A percentile compares a stretch with the other conserved stretches of the same genome.
Evolutionary conservation across 2,329 filamentous ascomycete genomes (phyloP).

Genomic region (Fusarium fracticaudum): DNA sequence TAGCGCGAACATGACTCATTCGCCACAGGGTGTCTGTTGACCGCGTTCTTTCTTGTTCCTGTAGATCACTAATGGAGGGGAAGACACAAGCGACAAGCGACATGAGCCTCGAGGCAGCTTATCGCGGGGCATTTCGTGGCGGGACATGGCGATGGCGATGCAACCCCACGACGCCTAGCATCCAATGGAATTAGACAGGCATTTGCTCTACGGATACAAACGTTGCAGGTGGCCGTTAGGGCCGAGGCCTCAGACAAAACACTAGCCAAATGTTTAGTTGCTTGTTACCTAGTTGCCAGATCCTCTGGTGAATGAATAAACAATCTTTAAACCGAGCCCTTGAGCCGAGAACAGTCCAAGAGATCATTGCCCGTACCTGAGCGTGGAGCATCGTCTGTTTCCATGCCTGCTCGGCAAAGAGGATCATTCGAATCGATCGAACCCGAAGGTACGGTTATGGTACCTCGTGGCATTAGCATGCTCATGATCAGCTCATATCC

Average conservation of each 20-base stretch:
- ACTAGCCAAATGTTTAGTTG: background rate
- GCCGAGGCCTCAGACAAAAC: constrained; percentile 6
- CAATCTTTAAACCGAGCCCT: constrained; percentile 1
- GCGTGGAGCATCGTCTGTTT: background rate
- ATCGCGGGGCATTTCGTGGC: constrained; percentile 31
- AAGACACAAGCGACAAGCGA: background rate
- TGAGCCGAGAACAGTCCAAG: constrained; percentile 12
- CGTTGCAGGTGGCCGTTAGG: constrained; percentile 9
- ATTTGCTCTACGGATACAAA: constrained; percentile 8
- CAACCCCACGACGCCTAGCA: constrained; percentile 16
- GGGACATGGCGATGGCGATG: constrained; percentile 23
- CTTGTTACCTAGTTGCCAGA: background rate
- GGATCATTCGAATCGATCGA: constrained; percentile 14
- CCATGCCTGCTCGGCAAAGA: background rate
- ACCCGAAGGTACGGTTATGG: constrained; percentile 19
- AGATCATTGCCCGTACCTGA: background rate
- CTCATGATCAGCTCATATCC: constrained; percentile 3
- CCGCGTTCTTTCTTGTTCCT: constrained; percentile 23
- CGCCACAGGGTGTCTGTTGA: background rate
- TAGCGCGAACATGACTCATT: constrained; percentile 11
- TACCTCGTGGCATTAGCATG: background rate
- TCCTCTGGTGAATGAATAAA: background rate
- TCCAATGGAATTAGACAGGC: constrained; percentile 19
- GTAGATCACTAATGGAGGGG: constrained; percentile 37
- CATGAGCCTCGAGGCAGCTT: constrained; percentile 14